Conservation (phyloP, 2,329 filamentous ascomycete species). For the Paraphaeosphaeria sporulosa region DNA sequence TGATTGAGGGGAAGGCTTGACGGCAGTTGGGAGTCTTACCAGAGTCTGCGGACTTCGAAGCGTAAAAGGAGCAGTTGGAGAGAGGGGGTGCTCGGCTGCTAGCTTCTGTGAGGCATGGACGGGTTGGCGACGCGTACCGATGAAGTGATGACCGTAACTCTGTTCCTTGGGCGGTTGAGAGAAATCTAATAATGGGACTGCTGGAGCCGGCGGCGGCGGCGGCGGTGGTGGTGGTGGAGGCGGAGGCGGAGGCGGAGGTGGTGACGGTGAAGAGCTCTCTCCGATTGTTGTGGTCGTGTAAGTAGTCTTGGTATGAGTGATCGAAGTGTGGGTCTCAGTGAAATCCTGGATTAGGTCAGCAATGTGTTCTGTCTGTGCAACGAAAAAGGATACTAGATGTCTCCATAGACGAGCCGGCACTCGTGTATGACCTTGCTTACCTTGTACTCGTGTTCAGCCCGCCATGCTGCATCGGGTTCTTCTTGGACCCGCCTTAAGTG, state of each 20-base stretch:
- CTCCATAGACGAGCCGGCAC: neutral
- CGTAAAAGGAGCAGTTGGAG: constrained; percentile 14
- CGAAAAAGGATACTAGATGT: too few relatives aligned
- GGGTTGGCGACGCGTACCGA: constrained; percentile 31
- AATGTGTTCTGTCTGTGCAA: too few relatives aligned
- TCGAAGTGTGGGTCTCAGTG: neutral
- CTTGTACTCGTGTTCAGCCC: neutral
- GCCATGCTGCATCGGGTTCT: constrained; percentile 6
- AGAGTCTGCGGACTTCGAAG: constrained; percentile 19
- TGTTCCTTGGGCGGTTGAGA: constrained; percentile 27
- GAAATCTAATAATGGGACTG: constrained; percentile 24
- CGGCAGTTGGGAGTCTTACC: constrained; percentile 24
- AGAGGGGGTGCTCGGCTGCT: constrained; percentile 14
- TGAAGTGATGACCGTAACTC: constrained; percentile 28
- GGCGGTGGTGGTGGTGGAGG: neutral
- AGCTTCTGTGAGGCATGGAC: constrained; percentile 32
- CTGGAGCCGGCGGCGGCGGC: neutral
- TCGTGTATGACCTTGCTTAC: neutral
- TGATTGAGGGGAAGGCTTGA: constrained; percentile 11
- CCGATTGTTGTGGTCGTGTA: neutral
- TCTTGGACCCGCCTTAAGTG: constrained; percentile 10
- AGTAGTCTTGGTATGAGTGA: neutral
- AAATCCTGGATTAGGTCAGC: neutral
- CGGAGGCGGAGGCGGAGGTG: neutral
- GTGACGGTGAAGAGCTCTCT: neutral